A percentile compares a stretch with the other conserved stretches of the same genome.
Conservation (phyloP, 75 land plant genomes). For the Pseudotsuga menziesii region DNA sequence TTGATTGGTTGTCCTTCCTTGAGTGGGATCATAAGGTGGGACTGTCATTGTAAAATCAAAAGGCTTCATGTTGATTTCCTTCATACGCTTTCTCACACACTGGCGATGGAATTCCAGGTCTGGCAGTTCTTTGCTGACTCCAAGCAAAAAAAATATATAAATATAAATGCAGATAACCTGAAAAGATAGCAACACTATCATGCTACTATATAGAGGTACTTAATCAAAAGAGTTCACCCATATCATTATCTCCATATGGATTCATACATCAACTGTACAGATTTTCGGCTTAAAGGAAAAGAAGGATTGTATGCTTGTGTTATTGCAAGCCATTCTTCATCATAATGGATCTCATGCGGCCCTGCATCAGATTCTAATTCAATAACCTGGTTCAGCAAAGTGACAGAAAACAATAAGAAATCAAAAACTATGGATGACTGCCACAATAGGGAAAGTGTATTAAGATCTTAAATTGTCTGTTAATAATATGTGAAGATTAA, state of each 20-base stretch:
- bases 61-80: conserved; percentile 49
- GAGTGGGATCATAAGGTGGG: conserved; percentile 41
- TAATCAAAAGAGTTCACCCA: background rate
- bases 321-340: conserved; percentile 98
- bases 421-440: background rate
- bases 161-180: background rate
- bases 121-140: conserved; percentile 26
- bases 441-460: background rate
- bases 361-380: conserved; percentile 72
- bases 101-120: conserved; percentile 51
- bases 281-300: conserved; percentile 53
- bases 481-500: background rate
- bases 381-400: conserved; percentile 41
- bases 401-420: background rate
- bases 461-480: background rate
- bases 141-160: background rate
- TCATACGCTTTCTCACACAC: conserved; percentile 54
- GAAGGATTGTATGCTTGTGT: conserved; percentile 59
- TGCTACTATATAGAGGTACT: background rate
- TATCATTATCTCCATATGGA: background rate
- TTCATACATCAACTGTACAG: conserved; percentile 31
- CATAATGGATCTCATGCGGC: conserved; percentile 70
- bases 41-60: conserved; percentile 61
- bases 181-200: background rate
- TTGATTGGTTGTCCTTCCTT: background rate